phyloP scores from a whole-genome alignment of 2,329 filamentous ascomycete species.

The Fusarium musae region DNA sequence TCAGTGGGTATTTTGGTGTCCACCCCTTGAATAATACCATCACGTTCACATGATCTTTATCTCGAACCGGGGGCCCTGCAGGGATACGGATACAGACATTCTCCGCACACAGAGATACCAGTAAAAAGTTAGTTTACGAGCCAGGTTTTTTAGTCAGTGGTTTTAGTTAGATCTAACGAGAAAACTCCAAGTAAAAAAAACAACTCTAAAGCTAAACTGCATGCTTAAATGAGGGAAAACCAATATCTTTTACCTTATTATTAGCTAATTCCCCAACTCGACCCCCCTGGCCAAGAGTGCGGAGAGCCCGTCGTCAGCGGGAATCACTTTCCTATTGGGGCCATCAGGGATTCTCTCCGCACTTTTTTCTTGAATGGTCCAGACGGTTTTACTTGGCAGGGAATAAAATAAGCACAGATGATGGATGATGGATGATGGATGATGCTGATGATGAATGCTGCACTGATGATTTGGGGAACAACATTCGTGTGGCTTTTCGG shows the following conservation, averaged over 20 bases:
- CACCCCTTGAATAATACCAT: constrained; percentile 7
- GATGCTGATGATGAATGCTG: not conserved
- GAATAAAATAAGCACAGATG: constrained; percentile 1
- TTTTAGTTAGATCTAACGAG: constrained; percentile 4
- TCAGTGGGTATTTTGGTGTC: constrained; percentile 6
- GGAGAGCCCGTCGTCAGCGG: constrained; percentile 20
- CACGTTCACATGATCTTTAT: constrained; percentile 34
- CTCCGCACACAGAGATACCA: constrained; percentile 17
- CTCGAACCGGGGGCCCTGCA: constrained; percentile 8
- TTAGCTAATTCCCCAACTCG: constrained; percentile 37
- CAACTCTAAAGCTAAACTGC: constrained; percentile 8
- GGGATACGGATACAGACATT: constrained; percentile 2
- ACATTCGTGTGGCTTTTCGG: not conserved
- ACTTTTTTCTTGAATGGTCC: not conserved
- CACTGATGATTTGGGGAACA: not conserved
- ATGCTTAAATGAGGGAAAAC: constrained; percentile 28
- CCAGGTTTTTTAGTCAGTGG: constrained; percentile 19
- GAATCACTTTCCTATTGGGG: constrained; percentile 14
- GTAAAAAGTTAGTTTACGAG: not conserved
- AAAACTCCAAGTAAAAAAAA: constrained; percentile 5
- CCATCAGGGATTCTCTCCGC: constrained; percentile 9
- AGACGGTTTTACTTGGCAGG: constrained; percentile 12
- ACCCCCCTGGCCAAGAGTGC: constrained; percentile 24
- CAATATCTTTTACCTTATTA: constrained; percentile 35
- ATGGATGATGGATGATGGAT: not conserved